Conservation (phyloP, 139 green algal genomes). For the Picochlorum sp. region DNA sequence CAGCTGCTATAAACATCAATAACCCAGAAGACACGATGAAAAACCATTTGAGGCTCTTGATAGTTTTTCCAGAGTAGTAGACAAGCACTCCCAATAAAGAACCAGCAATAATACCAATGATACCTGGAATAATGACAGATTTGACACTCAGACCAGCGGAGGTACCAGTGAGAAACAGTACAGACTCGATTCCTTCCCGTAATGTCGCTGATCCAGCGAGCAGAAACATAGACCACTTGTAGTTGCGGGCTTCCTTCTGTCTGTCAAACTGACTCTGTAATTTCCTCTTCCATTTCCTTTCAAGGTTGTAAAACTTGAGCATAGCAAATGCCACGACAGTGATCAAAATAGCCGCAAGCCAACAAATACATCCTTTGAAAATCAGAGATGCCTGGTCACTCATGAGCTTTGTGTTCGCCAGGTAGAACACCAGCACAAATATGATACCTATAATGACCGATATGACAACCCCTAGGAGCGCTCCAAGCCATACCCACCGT, state of each 20-base stretch:
- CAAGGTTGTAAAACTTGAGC: constrained; percentile 42
- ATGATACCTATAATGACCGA: constrained; percentile 27
- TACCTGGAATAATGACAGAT: constrained; percentile 25
- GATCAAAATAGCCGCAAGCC: constrained; percentile 32
- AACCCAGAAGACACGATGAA: constrained; percentile 29
- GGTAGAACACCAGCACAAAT: constrained; percentile 40
- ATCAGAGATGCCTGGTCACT: constrained; percentile 14
- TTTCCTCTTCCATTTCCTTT: constrained; percentile 40
- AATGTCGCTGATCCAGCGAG: constrained; percentile 30
- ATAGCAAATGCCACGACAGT: constrained; percentile 37
- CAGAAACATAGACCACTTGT: constrained; percentile 27
- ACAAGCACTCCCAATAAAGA: constrained; percentile 19
- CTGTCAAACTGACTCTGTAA: constrained; percentile 2
- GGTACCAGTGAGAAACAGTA: constrained; percentile 40
- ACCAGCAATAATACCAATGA: constrained; percentile 34
- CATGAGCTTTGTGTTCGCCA: constrained; percentile 26
- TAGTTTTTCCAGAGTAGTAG: constrained; percentile 34
- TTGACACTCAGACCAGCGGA: constrained; percentile 11
- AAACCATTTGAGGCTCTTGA: constrained; percentile 42
- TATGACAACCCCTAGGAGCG: constrained; percentile 18
- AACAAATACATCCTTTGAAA: constrained; percentile 28
- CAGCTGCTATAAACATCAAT: constrained; percentile 37
- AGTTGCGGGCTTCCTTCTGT: neutral
- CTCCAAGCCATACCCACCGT: constrained; percentile 31
- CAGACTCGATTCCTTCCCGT: constrained; percentile 36